Conservation (phyloP, 139 green algal species). For the Diplosphaera chodatii region DNA sequence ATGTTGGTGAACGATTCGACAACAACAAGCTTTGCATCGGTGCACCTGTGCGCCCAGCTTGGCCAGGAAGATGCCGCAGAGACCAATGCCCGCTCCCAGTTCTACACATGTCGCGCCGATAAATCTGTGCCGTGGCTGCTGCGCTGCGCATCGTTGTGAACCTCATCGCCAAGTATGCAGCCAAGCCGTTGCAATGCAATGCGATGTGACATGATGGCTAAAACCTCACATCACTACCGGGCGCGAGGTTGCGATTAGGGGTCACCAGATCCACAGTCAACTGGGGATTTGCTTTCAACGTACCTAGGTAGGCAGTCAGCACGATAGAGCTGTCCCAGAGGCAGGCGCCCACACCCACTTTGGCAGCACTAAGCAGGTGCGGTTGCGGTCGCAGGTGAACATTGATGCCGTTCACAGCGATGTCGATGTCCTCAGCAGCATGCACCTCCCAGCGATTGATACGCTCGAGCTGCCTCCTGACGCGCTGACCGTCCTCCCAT, state of each 20-base stretch:
- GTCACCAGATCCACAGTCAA: too few relatives aligned
- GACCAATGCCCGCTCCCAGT: conserved; percentile 29
- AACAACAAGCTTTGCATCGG: too few relatives aligned
- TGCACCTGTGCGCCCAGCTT: conserved; percentile 15
- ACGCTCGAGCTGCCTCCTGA: not conserved
- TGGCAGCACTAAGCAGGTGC: not conserved
- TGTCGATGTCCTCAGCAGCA: conserved; percentile 19
- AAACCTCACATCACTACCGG: too few relatives aligned
- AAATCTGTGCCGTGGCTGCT: not conserved
- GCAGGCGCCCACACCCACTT: conserved; percentile 30
- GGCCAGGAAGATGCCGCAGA: conserved; percentile 13
- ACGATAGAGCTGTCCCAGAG: conserved; percentile 36
- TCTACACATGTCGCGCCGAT: conserved; percentile 22
- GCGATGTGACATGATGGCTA: too few relatives aligned
- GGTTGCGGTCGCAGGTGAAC: conserved; percentile 20
- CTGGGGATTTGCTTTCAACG: not conserved
- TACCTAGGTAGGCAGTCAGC: conserved; percentile 22
- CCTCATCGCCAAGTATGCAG: too few relatives aligned
- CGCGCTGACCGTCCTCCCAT: conserved; percentile 31
- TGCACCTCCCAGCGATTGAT: conserved; percentile 33
- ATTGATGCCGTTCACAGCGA: conserved; percentile 12
- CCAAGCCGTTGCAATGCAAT: too few relatives aligned
- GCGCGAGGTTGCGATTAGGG: too few relatives aligned
- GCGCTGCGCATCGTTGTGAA: too few relatives aligned
- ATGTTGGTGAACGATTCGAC: too few relatives aligned